Conservation (phyloP, 306 rosid species). For the Dryas octopetala region DNA sequence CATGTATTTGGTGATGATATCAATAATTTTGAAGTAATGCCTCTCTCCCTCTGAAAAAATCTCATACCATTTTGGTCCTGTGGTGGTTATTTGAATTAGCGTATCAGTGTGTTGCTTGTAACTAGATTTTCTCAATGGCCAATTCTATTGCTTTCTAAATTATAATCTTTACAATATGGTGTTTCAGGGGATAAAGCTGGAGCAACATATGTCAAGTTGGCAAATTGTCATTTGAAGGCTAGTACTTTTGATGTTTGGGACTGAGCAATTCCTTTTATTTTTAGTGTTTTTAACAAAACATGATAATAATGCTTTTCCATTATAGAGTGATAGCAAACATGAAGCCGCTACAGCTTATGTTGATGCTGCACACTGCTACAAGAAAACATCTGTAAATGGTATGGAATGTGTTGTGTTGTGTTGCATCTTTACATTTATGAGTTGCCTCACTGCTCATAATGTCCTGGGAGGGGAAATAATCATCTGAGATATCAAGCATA, state of each 20-base stretch:
- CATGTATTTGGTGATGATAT: background rate
- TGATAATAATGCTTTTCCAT: constrained; percentile 7
- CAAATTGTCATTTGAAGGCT: constrained; percentile 88
- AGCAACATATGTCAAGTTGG: constrained; percentile 64
- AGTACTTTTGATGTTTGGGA: constrained; percentile 18
- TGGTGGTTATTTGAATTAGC: background rate
- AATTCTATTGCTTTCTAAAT: constrained; percentile 11
- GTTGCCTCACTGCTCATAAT: background rate
- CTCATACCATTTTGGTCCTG: background rate
- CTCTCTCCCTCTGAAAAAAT: background rate
- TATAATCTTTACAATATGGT: constrained; percentile 17
- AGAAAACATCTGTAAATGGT: constrained; percentile 72
- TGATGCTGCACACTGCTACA: constrained; percentile 93
- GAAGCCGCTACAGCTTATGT: constrained; percentile 92
- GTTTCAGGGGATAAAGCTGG: constrained; percentile 88
- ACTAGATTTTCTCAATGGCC: background rate
- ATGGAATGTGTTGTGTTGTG: constrained; percentile 18
- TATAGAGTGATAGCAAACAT: constrained; percentile 85
- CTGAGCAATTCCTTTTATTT: background rate
- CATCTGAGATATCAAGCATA: background rate
- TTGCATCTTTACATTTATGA: background rate
- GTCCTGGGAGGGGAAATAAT: background rate
- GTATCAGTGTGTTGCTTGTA: background rate
- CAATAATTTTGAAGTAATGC: background rate
- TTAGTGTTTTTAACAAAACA: background rate